Evolutionary conservation across 768 basidiomycete genomes (phyloP).

Genomic region (Leccinum barrowsii): DNA sequence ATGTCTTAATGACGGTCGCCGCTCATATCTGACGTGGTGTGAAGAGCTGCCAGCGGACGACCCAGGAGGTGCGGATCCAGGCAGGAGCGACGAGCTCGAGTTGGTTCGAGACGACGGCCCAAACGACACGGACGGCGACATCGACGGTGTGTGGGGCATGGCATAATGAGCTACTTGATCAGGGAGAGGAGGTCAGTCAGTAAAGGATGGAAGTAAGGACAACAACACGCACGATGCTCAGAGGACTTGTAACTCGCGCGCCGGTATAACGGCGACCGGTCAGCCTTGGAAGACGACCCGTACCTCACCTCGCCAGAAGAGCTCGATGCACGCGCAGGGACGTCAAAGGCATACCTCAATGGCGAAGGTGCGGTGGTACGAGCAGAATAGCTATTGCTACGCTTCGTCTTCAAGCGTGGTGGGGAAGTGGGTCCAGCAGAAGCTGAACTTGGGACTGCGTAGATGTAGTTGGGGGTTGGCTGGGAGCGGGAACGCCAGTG

Average conservation of each 20-base stretch:
- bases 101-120: slow-evolving; percentile 48
- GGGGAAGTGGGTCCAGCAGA: slow-evolving; percentile 35
- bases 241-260: slow-evolving; percentile 42
- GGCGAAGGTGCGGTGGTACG: slow-evolving; percentile 38
- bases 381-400: slow-evolving; percentile 39
- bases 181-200: background rate
- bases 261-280: slow-evolving; percentile 38
- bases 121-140: slow-evolving; percentile 32
- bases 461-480: slow-evolving; percentile 40
- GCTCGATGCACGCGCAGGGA: slow-evolving; percentile 18
- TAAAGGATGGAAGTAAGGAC: background rate
- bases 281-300: slow-evolving; percentile 28
- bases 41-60: slow-evolving; percentile 39
- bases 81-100: slow-evolving; percentile 48
- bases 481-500: slow-evolving; percentile 42
- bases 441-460: slow-evolving; percentile 30
- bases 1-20: slow-evolving; percentile 45
- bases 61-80: slow-evolving; percentile 36
- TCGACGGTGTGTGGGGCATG: slow-evolving; percentile 28
- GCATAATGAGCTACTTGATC: slow-evolving; percentile 29
- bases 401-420: slow-evolving; percentile 35
- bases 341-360: slow-evolving; percentile 39
- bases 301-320: slow-evolving; percentile 33
- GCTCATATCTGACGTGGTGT: slow-evolving; percentile 37
- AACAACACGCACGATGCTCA: slow-evolving; percentile 42